Conservation (phyloP, 2,329 filamentous ascomycete genomes). For the Colletotrichum plurivorum region DNA sequence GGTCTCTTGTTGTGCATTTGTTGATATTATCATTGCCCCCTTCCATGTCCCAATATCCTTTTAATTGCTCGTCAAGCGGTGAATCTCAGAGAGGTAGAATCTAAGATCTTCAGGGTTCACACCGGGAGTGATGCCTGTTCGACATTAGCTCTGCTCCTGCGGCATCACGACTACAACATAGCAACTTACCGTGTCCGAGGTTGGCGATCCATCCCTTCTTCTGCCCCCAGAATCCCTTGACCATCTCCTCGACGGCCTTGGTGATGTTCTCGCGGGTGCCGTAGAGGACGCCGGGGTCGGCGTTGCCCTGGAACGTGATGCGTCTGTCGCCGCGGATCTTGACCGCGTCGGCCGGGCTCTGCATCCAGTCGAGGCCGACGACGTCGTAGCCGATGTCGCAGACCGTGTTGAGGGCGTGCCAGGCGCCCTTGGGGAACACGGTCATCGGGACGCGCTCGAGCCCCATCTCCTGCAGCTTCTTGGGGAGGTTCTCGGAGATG, state of each 20-base stretch:
- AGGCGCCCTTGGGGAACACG: slow-evolving; percentile 97
- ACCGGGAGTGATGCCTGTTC: slow-evolving; percentile 87
- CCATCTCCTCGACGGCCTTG: slow-evolving; percentile 86
- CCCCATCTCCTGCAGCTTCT: slow-evolving; percentile 79
- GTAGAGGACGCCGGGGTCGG: slow-evolving; percentile 93
- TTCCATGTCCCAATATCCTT: neutral
- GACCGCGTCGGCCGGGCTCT: slow-evolving; percentile 88
- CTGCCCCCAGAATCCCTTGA: slow-evolving; percentile 85
- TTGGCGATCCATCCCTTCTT: slow-evolving; percentile 98
- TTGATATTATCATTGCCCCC: neutral
- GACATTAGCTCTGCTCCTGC: neutral
- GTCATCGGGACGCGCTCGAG: slow-evolving; percentile 93
- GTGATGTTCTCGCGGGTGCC: slow-evolving; percentile 87
- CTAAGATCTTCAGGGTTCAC: slow-evolving; percentile 94
- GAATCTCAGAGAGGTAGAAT: slow-evolving; percentile 95
- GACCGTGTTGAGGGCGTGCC: slow-evolving; percentile 91
- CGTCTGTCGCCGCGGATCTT: slow-evolving; percentile 81
- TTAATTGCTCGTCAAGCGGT: slow-evolving; percentile 72
- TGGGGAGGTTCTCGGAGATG: slow-evolving; percentile 86
- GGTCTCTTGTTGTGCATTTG: slow-evolving; percentile 4
- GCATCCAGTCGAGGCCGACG: slow-evolving; percentile 94
- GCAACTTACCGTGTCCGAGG: slow-evolving; percentile 85
- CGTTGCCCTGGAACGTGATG: slow-evolving; percentile 92
- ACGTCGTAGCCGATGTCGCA: slow-evolving; percentile 94
- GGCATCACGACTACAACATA: neutral